Conservation (phyloP, 495 filamentous ascomycete species). For the Aspergillus steynii region DNA sequence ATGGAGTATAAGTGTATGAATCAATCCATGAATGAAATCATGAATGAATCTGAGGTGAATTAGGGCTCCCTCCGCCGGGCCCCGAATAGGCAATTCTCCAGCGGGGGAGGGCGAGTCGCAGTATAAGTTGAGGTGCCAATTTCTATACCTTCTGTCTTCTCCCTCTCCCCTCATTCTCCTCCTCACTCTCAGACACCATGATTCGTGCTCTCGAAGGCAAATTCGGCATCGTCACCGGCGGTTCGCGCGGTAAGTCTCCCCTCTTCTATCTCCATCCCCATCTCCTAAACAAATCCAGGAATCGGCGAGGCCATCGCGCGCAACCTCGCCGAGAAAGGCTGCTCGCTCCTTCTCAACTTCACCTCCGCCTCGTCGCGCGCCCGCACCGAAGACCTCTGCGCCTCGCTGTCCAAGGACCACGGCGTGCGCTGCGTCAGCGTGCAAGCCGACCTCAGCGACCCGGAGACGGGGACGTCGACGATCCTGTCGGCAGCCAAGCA, state of each 20-base stretch:
- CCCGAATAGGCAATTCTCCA: conserved; percentile 32
- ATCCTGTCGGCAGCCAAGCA: conserved; percentile 45
- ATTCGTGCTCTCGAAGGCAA: conserved; percentile 58
- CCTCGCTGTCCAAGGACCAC: conserved; percentile 39
- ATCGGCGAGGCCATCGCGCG: conserved; percentile 83
- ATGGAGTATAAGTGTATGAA: background rate
- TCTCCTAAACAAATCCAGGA: conserved; percentile 49
- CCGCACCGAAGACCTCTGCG: conserved; percentile 45
- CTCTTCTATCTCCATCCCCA: conserved; percentile 5
- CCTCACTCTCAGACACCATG: conserved; percentile 12
- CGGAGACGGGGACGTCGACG: conserved; percentile 29
- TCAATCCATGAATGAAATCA: no score
- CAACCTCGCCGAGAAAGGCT: conserved; percentile 76
- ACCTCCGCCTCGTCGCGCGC: conserved; percentile 58
- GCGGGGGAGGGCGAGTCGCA: conserved; percentile 14
- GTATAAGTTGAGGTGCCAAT: background rate
- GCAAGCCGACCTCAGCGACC: conserved; percentile 58
- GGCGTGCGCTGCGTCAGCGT: conserved; percentile 48
- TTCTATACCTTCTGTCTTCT: background rate
- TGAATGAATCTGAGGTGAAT: background rate
- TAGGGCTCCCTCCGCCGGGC: background rate
- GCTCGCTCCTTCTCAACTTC: conserved; percentile 68
- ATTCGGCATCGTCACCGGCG: conserved; percentile 76
- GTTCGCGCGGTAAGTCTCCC: conserved; percentile 60
- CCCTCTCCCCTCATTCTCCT: background rate